phyloP scores from a whole-genome alignment of 176 grass and related monocot species.

The Cymbopogon citratus region DNA sequence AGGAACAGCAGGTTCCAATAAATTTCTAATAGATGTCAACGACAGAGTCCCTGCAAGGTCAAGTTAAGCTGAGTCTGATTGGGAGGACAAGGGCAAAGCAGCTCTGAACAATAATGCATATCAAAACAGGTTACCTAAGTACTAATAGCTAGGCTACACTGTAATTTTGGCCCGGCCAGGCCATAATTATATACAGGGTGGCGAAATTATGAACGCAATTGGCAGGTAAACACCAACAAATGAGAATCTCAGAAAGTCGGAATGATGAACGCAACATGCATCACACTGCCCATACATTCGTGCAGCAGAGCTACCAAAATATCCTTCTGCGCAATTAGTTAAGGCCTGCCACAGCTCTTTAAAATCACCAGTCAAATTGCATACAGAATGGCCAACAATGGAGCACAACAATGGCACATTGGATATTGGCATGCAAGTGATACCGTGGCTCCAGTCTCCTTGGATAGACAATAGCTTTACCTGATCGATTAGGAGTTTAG shows the following conservation, averaged over 20 bases:
- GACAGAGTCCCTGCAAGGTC: slow-evolving; percentile 1
- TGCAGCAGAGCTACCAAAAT: slow-evolving; percentile 54
- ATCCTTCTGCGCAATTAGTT: background rate
- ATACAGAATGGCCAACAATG: background rate
- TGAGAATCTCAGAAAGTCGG: slow-evolving; percentile 1
- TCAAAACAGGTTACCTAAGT: background rate
- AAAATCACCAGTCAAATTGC: background rate
- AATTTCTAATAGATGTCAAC: background rate
- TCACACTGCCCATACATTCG: background rate
- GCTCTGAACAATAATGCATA: background rate
- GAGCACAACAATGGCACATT: background rate
- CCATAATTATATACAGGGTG: background rate
- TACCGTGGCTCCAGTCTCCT: no score
- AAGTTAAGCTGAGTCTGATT: background rate
- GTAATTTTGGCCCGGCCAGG: background rate
- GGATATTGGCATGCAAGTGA: no score
- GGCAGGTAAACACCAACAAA: background rate
- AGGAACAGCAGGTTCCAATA: background rate
- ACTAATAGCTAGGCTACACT: background rate
- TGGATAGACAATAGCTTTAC: background rate
- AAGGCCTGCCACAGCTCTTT: no score
- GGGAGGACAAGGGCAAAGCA: background rate
- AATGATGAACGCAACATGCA: slow-evolving; percentile 19
- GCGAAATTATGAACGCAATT: background rate
- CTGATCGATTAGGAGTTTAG: background rate